Base-by-base conservation (phyloP, 441 rosid genomes). In the Erysimum pusillum region DNA sequence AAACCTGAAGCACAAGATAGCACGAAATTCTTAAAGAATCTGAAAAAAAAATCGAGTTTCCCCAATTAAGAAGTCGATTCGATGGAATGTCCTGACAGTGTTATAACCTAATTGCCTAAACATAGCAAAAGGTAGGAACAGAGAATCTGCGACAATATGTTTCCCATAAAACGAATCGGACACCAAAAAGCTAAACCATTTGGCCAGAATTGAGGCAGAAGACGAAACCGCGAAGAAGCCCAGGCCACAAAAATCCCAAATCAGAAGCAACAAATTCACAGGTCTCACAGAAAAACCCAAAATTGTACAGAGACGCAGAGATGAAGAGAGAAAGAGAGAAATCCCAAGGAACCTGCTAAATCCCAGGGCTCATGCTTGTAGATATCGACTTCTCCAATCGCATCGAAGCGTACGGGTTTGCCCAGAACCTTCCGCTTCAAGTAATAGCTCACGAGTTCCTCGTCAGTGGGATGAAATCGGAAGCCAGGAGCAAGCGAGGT, bases 321-420 rank as follows among this genome's bases (percentile, higher is more conserved):
- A 10, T 10, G 0, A 28, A 75, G 20, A 67, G 58, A 76, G 42
- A 60, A 60, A n/a, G 28, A 25, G 28, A 25, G 28, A 25, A 25
- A 25, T 2, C 38, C 20, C 17, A 12, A 34, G 12, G 54, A 39
- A 64, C 98, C 97, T 69, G 94, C 85, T 61, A 95, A 92, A 34
- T 91, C 89, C 97, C 92, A 90, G 12, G 98, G 98, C 76, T 95
- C 98, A 20, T 87, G 85, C 80, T 88, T 90, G 88, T 92, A 95
- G 60, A 94, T 89, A 79, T 94, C 98, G 75, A 91, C 97, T 49
- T 88, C 95, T 1, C 87, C 86, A 71, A 91, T 92, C 67, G 88
- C 92, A 35, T 89, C 85, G 78, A 89, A 89, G 60, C 90, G 92
- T 28, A 91, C 88, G 17, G 90, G 86, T 65, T 85, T 94, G 45